Evolutionary conservation across 2,329 filamentous ascomycete species (phyloP).

Genomic region (Paecilomyces dactylethromorphus): DNA sequence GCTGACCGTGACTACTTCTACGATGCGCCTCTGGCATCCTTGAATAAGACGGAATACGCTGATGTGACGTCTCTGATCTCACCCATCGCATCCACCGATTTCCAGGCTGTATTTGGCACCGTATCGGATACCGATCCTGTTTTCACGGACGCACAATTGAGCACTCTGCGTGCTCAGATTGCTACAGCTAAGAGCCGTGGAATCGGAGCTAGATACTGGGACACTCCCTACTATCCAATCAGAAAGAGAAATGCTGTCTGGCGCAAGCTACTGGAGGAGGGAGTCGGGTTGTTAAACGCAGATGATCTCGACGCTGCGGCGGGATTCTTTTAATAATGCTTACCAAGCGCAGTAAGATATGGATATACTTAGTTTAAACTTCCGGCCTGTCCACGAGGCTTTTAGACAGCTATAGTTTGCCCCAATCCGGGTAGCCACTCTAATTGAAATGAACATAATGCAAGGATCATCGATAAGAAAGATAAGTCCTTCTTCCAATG

Average conservation of each 20-base stretch:
- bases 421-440: background rate
- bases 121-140: constrained; percentile 30
- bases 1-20: constrained; percentile 52
- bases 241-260: constrained; percentile 54
- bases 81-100: constrained; percentile 50
- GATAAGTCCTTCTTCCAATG: too few species aligned
- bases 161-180: constrained; percentile 48
- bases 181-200: constrained; percentile 48
- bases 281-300: constrained; percentile 57
- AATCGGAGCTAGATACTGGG: constrained; percentile 58
- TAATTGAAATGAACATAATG: background rate
- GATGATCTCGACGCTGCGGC: constrained; percentile 54
- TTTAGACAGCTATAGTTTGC: background rate
- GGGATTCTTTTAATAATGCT: constrained; percentile 21
- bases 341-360: background rate
- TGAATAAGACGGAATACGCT: constrained; percentile 33
- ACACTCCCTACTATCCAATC: constrained; percentile 54
- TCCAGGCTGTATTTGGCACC: constrained; percentile 36
- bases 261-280: constrained; percentile 50
- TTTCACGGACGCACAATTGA: constrained; percentile 37
- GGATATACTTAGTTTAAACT: background rate
- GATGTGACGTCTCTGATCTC: constrained; percentile 45
- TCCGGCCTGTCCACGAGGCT: constrained; percentile 1
- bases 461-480: too few species aligned
- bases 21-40: constrained; percentile 48